A percentile compares a stretch with the other conserved stretches of the same genome.
Conservation (phyloP, 1,284 basidiomycete genomes). For the Heterobasidion parviporum region DNA sequence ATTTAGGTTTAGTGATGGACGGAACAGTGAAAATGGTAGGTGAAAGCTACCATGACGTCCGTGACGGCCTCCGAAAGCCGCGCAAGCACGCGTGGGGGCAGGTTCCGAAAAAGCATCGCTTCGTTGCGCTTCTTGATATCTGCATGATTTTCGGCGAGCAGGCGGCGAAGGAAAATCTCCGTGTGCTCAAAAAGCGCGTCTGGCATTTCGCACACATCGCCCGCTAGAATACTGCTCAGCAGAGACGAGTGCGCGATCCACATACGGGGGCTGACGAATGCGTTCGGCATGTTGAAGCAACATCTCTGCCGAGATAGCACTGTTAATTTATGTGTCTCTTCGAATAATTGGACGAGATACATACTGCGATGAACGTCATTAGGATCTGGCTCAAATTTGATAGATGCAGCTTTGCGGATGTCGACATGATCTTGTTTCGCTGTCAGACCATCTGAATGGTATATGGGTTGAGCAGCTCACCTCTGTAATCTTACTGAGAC, state of each 20-base stretch:
- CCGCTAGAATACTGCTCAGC: conserved; percentile 37
- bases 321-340: background rate
- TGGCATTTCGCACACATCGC: conserved; percentile 24
- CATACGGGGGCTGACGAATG: conserved; percentile 64
- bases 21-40: background rate
- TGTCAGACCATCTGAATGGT: conserved; percentile 1
- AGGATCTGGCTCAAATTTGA: conserved; percentile 45
- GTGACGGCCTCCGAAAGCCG: conserved; percentile 56
- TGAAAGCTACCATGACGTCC: conserved; percentile 53
- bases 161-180: conserved; percentile 22
- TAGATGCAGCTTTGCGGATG: conserved; percentile 47
- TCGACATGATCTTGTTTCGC: conserved; percentile 37
- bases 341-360: conserved; percentile 4
- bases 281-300: conserved; percentile 59
- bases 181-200: conserved; percentile 25
- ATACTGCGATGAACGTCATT: conserved; percentile 51
- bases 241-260: conserved; percentile 48
- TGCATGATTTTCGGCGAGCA: conserved; percentile 38
- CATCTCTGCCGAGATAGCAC: conserved; percentile 35
- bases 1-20: background rate
- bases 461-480: conserved; percentile 27
- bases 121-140: conserved; percentile 68
- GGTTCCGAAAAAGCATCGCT: conserved; percentile 66
- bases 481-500: conserved; percentile 60
- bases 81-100: conserved; percentile 51